A percentile compares a stretch with the other conserved stretches of the same genome.
These are phyloP conservation scores for Phycomyces blakesleeanus DNA, from an alignment of 192 early-diverging fungal genomes.

Conservation along the genomic window DNA sequence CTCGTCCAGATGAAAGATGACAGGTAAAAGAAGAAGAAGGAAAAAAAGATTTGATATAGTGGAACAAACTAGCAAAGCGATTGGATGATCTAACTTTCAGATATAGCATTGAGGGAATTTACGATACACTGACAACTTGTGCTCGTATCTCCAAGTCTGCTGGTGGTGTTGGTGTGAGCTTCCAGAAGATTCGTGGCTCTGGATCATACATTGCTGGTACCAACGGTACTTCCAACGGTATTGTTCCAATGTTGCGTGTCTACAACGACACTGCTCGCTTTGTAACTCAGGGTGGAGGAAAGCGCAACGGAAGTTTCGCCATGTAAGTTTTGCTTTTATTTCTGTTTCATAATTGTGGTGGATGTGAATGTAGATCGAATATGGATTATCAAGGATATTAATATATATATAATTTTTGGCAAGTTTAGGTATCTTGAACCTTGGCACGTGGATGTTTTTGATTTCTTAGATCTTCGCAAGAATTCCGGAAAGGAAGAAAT, in stretches of 20 bases:
- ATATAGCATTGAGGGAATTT: conserved; percentile 89
- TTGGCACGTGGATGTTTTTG: conserved; percentile 96
- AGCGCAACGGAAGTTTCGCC: conserved; percentile 94
- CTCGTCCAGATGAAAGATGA: conserved; percentile 93
- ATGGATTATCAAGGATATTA: not conserved
- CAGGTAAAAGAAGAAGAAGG: conserved; percentile 13
- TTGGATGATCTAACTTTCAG: not conserved
- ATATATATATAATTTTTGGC: not conserved
- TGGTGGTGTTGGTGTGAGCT: conserved; percentile 92
- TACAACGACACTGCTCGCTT: conserved; percentile 97
- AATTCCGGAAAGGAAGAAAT: conserved; percentile 96
- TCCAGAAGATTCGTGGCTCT: conserved; percentile 90
- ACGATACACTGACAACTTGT: conserved; percentile 91
- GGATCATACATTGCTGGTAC: conserved; percentile 98
- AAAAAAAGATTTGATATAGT: too few relatives aligned
- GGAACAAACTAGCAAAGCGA: too few relatives aligned
- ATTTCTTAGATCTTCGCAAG: conserved; percentile 92
- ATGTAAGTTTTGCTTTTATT: conserved; percentile 46
- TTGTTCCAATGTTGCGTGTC: conserved; percentile 95
- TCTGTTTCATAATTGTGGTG: too few relatives aligned
- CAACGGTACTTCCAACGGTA: conserved; percentile 93
- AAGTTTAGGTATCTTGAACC: conserved; percentile 80
- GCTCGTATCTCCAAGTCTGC: conserved; percentile 96
- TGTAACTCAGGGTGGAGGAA: conserved; percentile 96
- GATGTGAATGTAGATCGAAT: too few relatives aligned